Evolutionary conservation across 192 early-diverging fungal species (phyloP), one percentile per base, ranked within the genome.

Genomic region (Gigaspora rosea): DNA sequence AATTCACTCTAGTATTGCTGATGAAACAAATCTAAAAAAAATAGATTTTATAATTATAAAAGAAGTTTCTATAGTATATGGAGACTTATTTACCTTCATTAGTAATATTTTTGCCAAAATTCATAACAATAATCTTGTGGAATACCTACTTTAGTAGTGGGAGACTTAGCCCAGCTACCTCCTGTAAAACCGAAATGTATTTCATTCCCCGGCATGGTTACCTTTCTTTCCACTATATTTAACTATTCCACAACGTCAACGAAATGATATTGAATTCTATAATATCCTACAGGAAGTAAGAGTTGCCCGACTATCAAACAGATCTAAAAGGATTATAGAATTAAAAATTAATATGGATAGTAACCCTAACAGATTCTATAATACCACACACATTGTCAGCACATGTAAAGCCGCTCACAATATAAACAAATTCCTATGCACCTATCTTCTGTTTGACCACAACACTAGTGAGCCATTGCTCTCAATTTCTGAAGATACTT

Each of bases 151-250:
- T n/a, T n/a, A n/a, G n/a, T n/a, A n/a, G n/a, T n/a, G n/a, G n/a
- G n/a, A n/a, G n/a, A n/a, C n/a, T n/a, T n/a, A n/a, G n/a, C n/a
- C n/a, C n/a, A n/a, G n/a, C n/a, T n/a, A n/a, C n/a, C n/a, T n/a
- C n/a, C n/a, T n/a, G n/a, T n/a, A n/a, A n/a, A n/a, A n/a, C 27
- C n/a, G 2, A 49, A 69, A 20, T n/a, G 47, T 74, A 2, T 64
- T 74, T 57, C 4, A 57, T 2, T 27, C 54, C 46, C 11, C 10
- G 20, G 46, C 46, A 4, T 70, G 69, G 46, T 49, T 20, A 57
- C 73, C 12, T 76, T 75, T 59, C 8, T 78, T 47, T 49, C 65
- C 72, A 3, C 50, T 58, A 7, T 48, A 59, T 54, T 54, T 54
- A 72, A 78, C 32, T 11, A 46, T 32, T 46, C 18, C 67, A 69